Percentiles rank a stretch among this genome's conserved stretches.
Evolutionary conservation across 768 basidiomycete species (phyloP).

Genomic region (Lentinus tigrinus): DNA sequence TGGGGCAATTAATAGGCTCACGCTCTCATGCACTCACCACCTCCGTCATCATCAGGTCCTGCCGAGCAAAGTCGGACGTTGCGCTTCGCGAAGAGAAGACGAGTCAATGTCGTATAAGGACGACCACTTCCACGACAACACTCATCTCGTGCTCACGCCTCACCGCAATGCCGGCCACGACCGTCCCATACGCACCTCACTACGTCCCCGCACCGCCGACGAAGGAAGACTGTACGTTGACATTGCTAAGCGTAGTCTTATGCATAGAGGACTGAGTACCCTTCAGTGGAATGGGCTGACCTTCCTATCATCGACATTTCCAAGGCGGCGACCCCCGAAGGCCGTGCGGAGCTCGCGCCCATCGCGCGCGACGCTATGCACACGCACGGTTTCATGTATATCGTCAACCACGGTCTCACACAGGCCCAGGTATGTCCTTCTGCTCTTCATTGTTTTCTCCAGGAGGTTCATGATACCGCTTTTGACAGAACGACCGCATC

Average conservation of each 20-base stretch:
- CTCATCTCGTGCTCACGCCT: too few species aligned
- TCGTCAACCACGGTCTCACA: constrained; percentile 50
- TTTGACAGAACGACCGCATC: constrained; percentile 39
- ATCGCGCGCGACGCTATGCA: constrained; percentile 34
- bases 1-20: too few species aligned
- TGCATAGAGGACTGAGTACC: not conserved
- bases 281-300: constrained; percentile 36
- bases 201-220: constrained; percentile 37
- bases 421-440: constrained; percentile 34
- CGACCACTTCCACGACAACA: too few species aligned
- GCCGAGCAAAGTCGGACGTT: too few species aligned
- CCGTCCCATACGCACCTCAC: constrained; percentile 35
- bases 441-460: not conserved
- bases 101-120: too few species aligned
- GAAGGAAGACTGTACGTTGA: constrained; percentile 32
- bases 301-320: constrained; percentile 34
- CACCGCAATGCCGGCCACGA: constrained; percentile 22
- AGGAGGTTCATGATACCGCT: not conserved
- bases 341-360: constrained; percentile 29
- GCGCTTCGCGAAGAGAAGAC: too few species aligned
- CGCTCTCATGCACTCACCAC: too few species aligned
- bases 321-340: constrained; percentile 31
- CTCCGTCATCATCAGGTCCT: too few species aligned
- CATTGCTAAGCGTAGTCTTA: not conserved
- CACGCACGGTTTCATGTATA: constrained; percentile 44